Base-by-base conservation (phyloP, 805 yeast species). In the Yarrowia yakushimensis region DNA sequence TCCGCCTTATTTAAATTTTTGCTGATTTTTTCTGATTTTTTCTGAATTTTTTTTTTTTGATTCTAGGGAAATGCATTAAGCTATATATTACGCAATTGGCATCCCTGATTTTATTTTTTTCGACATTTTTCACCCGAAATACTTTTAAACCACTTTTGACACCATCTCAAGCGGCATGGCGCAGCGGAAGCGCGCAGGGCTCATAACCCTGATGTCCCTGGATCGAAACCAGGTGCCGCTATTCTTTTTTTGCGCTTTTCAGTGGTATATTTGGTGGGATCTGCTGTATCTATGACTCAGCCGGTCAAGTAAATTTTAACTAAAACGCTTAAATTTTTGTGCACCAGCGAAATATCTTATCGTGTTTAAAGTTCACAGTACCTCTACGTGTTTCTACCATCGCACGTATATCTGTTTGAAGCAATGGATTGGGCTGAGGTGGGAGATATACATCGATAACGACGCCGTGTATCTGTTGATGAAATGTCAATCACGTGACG, bases 191-290 rank as follows among this genome's bases (percentile, higher is more conserved):
- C 91, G 91, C 90, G 90, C 90, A 84, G 91, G 91, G 92, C 92
- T 86, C 92, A 86, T 86, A 86, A 86, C 92, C 90, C 91, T 86
- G 90, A 86, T 83, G 91, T 85, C 91, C 88, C 81, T 78, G 89
- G 92, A 86, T 86, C 92, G 92, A 86, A 85, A 87, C 92, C 87
- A 78, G 81, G 87, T 88, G 84, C 82, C 87, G 91, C 90, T 86
- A 86, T 27, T 48, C 17, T 33, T 48, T 48, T 48, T 45, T 18
- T 2, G 8, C 12, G 31, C 7, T 13, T 15, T 10, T 3, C 10
- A 10, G 34, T 5, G 4, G 11, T 6, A 13, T 45, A 20, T 45
- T 43, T 23, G 57, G 50, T 27, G 50, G 45, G 45, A 11, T 41
- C 45, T 41, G 20, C 30, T 41, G 45, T 23, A 23, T 12, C 28